These are phyloP conservation scores for Bruguiera sexangula DNA, from an alignment of 345 rosid genomes.

Conservation along the genomic window DNA sequence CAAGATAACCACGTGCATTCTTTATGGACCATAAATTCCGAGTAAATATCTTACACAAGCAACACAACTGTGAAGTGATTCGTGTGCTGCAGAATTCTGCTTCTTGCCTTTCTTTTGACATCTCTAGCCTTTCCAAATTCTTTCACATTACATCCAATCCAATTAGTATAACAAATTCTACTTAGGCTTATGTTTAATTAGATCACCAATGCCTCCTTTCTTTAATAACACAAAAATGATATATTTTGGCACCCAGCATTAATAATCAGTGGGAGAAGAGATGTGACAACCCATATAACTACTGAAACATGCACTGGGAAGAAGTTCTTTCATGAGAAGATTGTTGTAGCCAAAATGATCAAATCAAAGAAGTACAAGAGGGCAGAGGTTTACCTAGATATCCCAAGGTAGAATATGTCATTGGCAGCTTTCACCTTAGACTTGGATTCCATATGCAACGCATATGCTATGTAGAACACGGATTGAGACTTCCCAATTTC, in stretches of 20 bases:
- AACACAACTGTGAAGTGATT: neutral
- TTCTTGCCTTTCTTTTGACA: neutral
- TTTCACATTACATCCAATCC: neutral
- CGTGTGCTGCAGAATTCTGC: neutral
- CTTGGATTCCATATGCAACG: conserved; percentile 72
- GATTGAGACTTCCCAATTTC: conserved; percentile 72
- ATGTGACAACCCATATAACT: neutral
- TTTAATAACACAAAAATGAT: neutral
- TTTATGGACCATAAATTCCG: neutral
- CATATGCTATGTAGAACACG: conserved; percentile 58
- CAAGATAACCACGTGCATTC: neutral
- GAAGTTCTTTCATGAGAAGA: neutral
- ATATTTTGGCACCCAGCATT: no score
- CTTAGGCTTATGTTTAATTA: neutral
- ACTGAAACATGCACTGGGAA: neutral
- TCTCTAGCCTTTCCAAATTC: no score
- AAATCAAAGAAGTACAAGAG: neutral
- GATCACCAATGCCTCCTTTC: neutral
- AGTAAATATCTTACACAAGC: neutral
- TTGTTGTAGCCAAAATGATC: neutral
- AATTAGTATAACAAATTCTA: neutral
- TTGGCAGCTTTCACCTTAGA: conserved; percentile 69
- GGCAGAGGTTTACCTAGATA: conserved; percentile 49
- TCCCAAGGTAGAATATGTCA: conserved; percentile 66
- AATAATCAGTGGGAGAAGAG: neutral